Base-by-base conservation (phyloP, 306 rosid genomes). In the Luffa acutangula region DNA sequence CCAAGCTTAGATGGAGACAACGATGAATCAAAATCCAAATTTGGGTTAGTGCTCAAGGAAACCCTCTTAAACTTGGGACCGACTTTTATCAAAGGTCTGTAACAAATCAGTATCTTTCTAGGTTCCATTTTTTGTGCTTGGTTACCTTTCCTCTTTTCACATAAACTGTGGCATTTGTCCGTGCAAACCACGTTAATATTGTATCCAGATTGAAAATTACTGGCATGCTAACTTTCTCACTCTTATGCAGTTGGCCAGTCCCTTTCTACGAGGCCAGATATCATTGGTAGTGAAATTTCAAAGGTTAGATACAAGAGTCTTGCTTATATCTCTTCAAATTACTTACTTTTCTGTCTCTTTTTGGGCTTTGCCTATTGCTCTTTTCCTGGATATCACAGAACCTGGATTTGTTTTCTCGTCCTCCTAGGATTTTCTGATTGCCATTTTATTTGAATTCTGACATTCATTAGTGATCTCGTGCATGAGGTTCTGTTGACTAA, bases 201-300 rank as follows among this genome's bases (percentile, higher is more conserved):
- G 79, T 73, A 79, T 82, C 84, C 83, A 87, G 82, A 89, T 82
- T 65, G 81, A 85, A 77, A 74, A 79, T 88, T 79, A 79, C 80
- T 83, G 80, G 82, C 83, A 74, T 90, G 79, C 85, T 87, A 85
- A 87, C 88, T 84, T 82, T 88, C 85, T 78, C 37, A 86, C 86
- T 94, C 79, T 87, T 85, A 83, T 91, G 97, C 97, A 94, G 98
- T 92, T 89, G 97, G 98, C 79, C 98, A 92, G 89, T 92, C 97
- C 78, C 95, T 94, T 85, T 89, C 98, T 76, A 94, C 98, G 83
- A 91, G 98, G 84, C 98, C 97, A 31, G 98, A 92, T 83, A 92
- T 94, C 80, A 94, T 92, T 84, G 98, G 98, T 72, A 84, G 87
- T 85, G 98, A 92, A 74, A 92, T 94, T 79, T 85, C 97, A 84